Base-by-base conservation (phyloP, 495 filamentous ascomycete genomes). In the Penicillium daleae region DNA sequence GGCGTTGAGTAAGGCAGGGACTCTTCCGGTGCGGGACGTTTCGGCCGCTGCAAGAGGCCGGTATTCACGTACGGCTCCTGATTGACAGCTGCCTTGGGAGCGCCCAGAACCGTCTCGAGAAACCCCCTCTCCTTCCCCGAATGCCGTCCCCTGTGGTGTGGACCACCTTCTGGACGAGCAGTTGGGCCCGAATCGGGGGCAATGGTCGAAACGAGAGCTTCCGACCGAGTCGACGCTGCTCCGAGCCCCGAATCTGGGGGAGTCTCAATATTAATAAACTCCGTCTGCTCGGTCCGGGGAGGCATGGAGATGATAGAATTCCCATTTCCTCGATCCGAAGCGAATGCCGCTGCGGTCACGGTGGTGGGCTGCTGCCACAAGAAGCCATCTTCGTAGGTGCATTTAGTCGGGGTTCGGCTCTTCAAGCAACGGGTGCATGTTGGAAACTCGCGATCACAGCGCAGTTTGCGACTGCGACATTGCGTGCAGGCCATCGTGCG, bases 401-500 rank as follows among this genome's bases (percentile, higher is more conserved):
- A 82, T 54, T 74, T 72, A 44, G 62, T 68, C 35, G 77, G 73
- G 8, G 74, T 72, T 58, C 73, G 75, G 73, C 77, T 75, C 71
- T 88, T 87, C 52, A 72, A 68, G 67, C 88, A 91, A 48, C 89
- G 87, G 49, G 83, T 80, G 65, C 88, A 91, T 0, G 75, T 69
- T 21, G 89, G 87, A 70, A 86, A 87, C 42, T 82, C 80, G 46
- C 87, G 84, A 68, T 90, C 86, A 71, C 89, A 91, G 67, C 85
- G 87, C 66, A 90, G 83, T 74, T 91, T 91, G 57, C 88, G 78
- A 60, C 82, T 82, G 63, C 88, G 87, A 61, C 88, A 91, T 55
- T 82, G 74, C 42, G 74, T 76, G 64, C 80, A 81, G 19, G 78
- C 72, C 64, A 78, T 73, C 7, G 78, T 79, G 22, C 77, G 74